Percentiles rank a stretch among this genome's conserved stretches.
Conservation (phyloP, 176 grass and related monocot genomes). For the Triticum dicoccoides region DNA sequence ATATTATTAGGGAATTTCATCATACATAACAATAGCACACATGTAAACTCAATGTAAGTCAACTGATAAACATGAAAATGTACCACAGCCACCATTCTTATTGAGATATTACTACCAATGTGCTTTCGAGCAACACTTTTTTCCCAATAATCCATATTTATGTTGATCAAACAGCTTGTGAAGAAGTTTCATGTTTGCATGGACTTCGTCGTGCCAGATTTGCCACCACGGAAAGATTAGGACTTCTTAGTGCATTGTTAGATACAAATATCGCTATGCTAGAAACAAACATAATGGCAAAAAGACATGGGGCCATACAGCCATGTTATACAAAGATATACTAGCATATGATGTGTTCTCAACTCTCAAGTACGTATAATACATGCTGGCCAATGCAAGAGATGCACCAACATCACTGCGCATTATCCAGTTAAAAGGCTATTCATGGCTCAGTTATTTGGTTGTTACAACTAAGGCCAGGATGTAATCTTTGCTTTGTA, state of each 20-base stretch:
- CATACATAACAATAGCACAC: neutral
- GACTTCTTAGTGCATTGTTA: neutral
- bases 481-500: neutral
- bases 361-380: neutral
- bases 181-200: neutral
- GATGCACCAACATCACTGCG: neutral
- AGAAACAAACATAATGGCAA: neutral
- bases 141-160: neutral
- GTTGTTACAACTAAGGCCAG: neutral
- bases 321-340: constrained; percentile 5
- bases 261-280: neutral
- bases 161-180: neutral
- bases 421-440: neutral
- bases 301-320: neutral
- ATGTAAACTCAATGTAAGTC: neutral
- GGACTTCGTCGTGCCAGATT: neutral
- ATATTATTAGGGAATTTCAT: neutral
- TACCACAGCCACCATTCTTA: neutral
- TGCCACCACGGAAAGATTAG: neutral
- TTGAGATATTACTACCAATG: neutral
- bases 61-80: constrained; percentile 10
- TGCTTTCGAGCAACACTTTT: constrained; percentile 4
- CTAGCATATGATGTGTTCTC: neutral
- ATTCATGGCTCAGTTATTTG: neutral
- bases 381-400: neutral